These are phyloP conservation scores for Neurospora sublineolata DNA, from an alignment of 495 filamentous ascomycete species.

Conservation along the genomic window DNA sequence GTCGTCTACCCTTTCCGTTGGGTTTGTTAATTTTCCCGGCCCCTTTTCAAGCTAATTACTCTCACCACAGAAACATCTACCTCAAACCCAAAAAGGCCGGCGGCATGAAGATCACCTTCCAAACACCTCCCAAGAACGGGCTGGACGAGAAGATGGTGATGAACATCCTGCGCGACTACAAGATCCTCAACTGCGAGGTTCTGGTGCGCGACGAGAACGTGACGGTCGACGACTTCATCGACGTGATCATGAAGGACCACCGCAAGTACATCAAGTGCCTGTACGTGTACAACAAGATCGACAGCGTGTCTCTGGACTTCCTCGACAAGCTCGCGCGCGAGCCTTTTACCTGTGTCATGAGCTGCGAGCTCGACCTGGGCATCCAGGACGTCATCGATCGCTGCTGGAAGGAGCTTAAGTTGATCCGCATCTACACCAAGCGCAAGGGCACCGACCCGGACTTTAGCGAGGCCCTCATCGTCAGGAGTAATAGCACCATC, in stretches of 20 bases:
- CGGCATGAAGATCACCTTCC: conserved; percentile 97
- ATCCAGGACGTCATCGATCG: conserved; percentile 90
- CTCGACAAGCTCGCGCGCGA: conserved; percentile 86
- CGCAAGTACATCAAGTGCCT: conserved; percentile 92
- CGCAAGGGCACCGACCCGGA: conserved; percentile 85
- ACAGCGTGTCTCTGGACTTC: conserved; percentile 86
- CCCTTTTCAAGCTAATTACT: background rate
- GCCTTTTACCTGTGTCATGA: conserved; percentile 91
- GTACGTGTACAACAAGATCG: conserved; percentile 99
- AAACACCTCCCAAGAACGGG: conserved; percentile 63
- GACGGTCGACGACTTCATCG: conserved; percentile 97
- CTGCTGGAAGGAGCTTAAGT: conserved; percentile 85
- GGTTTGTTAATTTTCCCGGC: background rate
- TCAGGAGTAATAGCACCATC: conserved; percentile 73
- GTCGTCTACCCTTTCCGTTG: conserved; percentile 15
- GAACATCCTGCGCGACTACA: conserved; percentile 95
- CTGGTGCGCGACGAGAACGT: conserved; percentile 89
- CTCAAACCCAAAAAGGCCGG: conserved; percentile 96
- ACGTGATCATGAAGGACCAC: conserved; percentile 96
- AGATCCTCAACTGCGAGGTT: conserved; percentile 95
- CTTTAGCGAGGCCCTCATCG: conserved; percentile 89
- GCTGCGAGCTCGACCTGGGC: conserved; percentile 94
- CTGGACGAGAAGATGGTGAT: conserved; percentile 96
- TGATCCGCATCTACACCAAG: conserved; percentile 95
- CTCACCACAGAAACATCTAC: conserved; percentile 71